Conservation (phyloP, 2,329 filamentous ascomycete species). For the Cercospora zeae-maydis region DNA sequence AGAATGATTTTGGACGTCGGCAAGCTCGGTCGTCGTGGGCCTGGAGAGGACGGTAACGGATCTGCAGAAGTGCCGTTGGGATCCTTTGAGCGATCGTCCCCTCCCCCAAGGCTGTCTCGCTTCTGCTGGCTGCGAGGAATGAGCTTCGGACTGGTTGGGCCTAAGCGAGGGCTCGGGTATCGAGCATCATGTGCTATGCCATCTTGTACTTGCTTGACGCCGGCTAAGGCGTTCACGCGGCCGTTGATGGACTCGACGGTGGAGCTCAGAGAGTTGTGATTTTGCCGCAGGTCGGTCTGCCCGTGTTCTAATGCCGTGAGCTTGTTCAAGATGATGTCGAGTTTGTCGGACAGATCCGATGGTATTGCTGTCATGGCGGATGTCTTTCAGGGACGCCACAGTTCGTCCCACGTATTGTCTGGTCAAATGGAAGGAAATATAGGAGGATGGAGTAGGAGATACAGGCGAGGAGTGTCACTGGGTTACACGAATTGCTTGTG, state of each 20-base stretch:
- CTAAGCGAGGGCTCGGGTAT: slow-evolving; percentile 27
- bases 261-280: slow-evolving; percentile 53
- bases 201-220: slow-evolving; percentile 56
- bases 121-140: slow-evolving; percentile 23
- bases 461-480: background rate
- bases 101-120: slow-evolving; percentile 27
- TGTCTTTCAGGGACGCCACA: background rate
- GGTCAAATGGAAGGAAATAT: background rate
- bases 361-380: slow-evolving; percentile 7
- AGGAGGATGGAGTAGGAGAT: background rate
- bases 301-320: slow-evolving; percentile 56
- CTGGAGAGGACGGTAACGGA: slow-evolving; percentile 21
- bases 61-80: slow-evolving; percentile 17
- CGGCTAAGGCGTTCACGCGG: slow-evolving; percentile 58
- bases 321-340: slow-evolving; percentile 55
- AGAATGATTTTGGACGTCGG: slow-evolving; percentile 60
- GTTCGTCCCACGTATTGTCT: background rate
- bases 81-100: slow-evolving; percentile 26
- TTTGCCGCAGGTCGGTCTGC: slow-evolving; percentile 53
- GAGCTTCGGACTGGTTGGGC: slow-evolving; percentile 25
- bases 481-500: background rate
- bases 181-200: slow-evolving; percentile 40
- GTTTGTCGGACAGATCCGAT: slow-evolving; percentile 22
- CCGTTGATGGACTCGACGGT: slow-evolving; percentile 60
- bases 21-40: slow-evolving; percentile 40